Percentiles rank a stretch among this genome's conserved stretches.
Conservation (phyloP, 2,329 filamentous ascomycete species). For the Penicillium nordicum region DNA sequence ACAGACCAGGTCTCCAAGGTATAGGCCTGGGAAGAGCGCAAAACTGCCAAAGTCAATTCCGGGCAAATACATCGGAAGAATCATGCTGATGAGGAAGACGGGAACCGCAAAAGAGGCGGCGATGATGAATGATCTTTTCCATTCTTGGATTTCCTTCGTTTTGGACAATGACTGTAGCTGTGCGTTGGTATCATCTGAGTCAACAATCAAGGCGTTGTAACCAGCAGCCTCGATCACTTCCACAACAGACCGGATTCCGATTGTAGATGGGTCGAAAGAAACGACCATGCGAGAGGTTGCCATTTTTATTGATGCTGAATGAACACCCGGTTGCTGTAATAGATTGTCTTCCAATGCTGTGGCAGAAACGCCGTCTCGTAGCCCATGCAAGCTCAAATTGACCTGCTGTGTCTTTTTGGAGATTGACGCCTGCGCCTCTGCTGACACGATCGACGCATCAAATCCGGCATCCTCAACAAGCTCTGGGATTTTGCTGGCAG, state of each 20-base stretch:
- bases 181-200: constrained; percentile 92
- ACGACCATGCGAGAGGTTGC: constrained; percentile 71
- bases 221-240: constrained; percentile 77
- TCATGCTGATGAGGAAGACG: constrained; percentile 89
- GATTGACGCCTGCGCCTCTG: constrained; percentile 58
- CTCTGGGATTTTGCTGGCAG: constrained; percentile 70
- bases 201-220: constrained; percentile 83
- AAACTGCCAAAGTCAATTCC: constrained; percentile 72
- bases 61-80: constrained; percentile 81
- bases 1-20: constrained; percentile 82
- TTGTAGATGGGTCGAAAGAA: constrained; percentile 65
- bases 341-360: constrained; percentile 68
- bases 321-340: constrained; percentile 64
- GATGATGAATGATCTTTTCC: constrained; percentile 74
- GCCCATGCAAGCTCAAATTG: constrained; percentile 81
- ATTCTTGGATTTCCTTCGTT: constrained; percentile 92
- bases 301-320: constrained; percentile 69
- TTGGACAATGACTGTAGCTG: constrained; percentile 95
- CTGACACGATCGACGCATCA: constrained; percentile 77
- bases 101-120: constrained; percentile 81
- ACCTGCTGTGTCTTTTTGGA: constrained; percentile 59
- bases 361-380: constrained; percentile 68
- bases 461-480: constrained; percentile 89
- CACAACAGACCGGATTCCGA: constrained; percentile 78
- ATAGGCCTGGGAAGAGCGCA: constrained; percentile 68